Conservation (phyloP, 306 rosid species). For the Cajanus cajan region DNA sequence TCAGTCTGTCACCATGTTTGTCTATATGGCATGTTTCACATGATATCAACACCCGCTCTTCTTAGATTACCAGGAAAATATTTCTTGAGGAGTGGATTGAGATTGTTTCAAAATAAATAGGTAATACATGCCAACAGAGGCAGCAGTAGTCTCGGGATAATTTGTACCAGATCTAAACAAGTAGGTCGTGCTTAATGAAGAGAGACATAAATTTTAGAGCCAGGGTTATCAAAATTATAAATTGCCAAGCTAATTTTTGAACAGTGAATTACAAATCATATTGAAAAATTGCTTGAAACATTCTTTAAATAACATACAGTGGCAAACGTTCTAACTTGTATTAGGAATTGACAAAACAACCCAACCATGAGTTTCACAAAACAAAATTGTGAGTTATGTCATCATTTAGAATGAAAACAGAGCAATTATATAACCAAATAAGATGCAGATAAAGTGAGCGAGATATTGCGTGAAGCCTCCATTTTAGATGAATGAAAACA, state of each 20-base stretch:
- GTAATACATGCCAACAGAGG: not conserved
- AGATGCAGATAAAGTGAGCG: not conserved
- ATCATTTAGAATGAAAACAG: not conserved
- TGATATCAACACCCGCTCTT: slow-evolving; percentile 11
- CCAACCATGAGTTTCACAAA: not conserved
- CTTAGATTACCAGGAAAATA: not conserved
- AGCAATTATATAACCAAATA: not conserved
- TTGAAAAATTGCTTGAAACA: not conserved
- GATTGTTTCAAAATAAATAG: slow-evolving; percentile 11
- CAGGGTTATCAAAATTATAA: not conserved
- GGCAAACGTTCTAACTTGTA: not conserved
- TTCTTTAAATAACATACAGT: not conserved
- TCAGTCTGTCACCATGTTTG: not conserved
- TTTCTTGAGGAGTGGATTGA: not conserved
- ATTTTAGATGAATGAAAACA: not conserved
- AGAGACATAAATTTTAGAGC: not conserved
- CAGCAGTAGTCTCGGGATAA: not conserved
- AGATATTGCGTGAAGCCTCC: not conserved
- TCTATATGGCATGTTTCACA: not conserved
- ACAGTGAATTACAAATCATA: not conserved
- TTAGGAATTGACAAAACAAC: not conserved
- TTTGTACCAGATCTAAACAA: slow-evolving; percentile 3
- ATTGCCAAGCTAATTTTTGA: not conserved
- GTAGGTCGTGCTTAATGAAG: not conserved
- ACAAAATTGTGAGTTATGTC: not conserved